Base-by-base conservation (phyloP, 148 eudicot genomes). In the Vaccinium macrocarpon region DNA sequence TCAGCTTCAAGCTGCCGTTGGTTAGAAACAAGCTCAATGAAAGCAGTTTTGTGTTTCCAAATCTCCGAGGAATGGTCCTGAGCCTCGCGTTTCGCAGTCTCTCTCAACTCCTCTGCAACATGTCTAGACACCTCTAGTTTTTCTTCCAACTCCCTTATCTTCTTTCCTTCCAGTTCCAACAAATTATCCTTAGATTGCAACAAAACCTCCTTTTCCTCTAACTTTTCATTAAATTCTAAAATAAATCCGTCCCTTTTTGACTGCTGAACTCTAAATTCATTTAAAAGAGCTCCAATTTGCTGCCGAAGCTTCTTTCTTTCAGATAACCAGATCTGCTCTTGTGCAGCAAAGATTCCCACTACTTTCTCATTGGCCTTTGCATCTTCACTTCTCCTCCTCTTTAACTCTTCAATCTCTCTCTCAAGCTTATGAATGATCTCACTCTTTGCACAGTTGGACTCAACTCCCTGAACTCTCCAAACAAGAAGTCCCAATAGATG, bases 301-400 rank as follows among this genome's bases (percentile, higher is more conserved):
- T 89, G 91, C 71, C 89, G 86, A 53, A 97, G 90, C 71, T 89
- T 90, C 87, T 89, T 93, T 82, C 92, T 92, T 86, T 95, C 99
- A 21, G 68, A 52, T 55, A 93, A 89, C 99, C 99, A 97, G 57
- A 88, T 74, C 86, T 95, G 99, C 84, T 97, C 96, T 80, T 92
- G 91, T 6, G 98, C 85, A 62, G 98, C 92, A 85, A 90, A 92
- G 56, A 97, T 93, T 19, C 98, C 82, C n/a, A 89, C 97, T 12
- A 97, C 99, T 87, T 88, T 95, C 87, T 95, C 97, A 78, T 97
- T 97, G 2, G 98, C 99, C 81, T 90, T 93, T 46, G 94, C 98
- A 80, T 97, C 99, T 82, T 97, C 99, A 19, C 89, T 89, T 82
- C 99, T 89, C 78, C 77, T 82, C 42, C 73, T 87, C 88, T 90